Percentiles rank a stretch among this genome's conserved stretches.
Evolutionary conservation across 305 asterid species (phyloP).

Genomic region (Petunia hybrid): DNA sequence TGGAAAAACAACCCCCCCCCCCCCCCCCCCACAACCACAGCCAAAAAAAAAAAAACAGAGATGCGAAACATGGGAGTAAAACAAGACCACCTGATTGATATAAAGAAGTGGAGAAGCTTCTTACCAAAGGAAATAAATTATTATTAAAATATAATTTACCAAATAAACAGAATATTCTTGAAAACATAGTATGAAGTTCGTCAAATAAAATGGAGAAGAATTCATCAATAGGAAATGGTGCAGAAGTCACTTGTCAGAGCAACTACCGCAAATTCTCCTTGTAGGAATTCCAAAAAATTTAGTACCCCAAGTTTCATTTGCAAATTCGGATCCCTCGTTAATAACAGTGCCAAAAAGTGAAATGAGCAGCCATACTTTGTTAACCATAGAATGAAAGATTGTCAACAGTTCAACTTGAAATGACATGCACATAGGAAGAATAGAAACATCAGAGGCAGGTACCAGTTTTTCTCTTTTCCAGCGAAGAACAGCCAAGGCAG

Average conservation of each 20-base stretch:
- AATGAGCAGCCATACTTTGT: background rate
- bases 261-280: constrained; percentile 17
- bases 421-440: constrained; percentile 1
- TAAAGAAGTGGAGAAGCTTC: background rate
- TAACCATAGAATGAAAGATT: background rate
- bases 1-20: background rate
- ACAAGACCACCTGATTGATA: background rate
- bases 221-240: background rate
- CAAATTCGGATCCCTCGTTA: constrained; percentile 9
- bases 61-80: background rate
- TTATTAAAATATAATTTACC: background rate
- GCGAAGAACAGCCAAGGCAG: constrained; percentile 41
- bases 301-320: constrained; percentile 9
- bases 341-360: background rate
- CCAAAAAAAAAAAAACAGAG: constrained; percentile 6
- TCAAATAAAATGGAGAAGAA: background rate
- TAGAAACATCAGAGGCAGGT: constrained; percentile 25
- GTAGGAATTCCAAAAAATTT: constrained; percentile 24
- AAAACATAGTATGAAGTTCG: background rate
- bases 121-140: constrained; percentile 4
- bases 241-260: constrained; percentile 8
- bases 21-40: background rate
- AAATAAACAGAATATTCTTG: background rate
- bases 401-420: background rate
- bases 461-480: constrained; percentile 43